phyloP scores from a whole-genome alignment of 208 protist genomes.

The Herpetomonas samuelpessoai region DNA sequence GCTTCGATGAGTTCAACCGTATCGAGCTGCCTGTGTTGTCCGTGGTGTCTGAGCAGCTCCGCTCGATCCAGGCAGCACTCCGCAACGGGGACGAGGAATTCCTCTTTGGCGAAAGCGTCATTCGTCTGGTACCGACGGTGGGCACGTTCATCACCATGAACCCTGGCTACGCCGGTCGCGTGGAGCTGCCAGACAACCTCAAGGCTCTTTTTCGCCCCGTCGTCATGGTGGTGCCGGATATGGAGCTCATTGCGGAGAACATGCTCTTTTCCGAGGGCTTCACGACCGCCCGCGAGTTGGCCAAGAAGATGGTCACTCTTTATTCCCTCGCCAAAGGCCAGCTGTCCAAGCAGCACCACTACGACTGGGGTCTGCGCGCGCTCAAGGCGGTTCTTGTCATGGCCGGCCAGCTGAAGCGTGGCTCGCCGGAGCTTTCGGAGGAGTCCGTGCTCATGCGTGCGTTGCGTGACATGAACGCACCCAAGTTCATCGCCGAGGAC shows the following conservation, averaged over 20 bases:
- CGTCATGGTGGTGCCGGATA: slow-evolving; percentile 98
- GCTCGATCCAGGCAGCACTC: slow-evolving; percentile 96
- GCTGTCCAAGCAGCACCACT: slow-evolving; percentile 99
- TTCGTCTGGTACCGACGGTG: slow-evolving; percentile 90
- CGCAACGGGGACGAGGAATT: slow-evolving; percentile 83
- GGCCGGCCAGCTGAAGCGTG: slow-evolving; percentile 98
- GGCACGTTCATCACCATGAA: slow-evolving; percentile 99
- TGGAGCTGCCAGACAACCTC: slow-evolving; percentile 98
- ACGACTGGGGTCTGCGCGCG: slow-evolving; percentile 98
- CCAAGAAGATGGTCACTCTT: slow-evolving; percentile 99
- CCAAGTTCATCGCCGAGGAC: slow-evolving; percentile 99
- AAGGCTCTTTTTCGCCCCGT: slow-evolving; percentile 99
- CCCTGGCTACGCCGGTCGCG: slow-evolving; percentile 98
- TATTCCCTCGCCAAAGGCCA: slow-evolving; percentile 97
- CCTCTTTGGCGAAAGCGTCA: slow-evolving; percentile 89
- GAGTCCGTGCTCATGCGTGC: slow-evolving; percentile 99
- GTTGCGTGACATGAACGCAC: slow-evolving; percentile 99
- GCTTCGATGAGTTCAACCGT: slow-evolving; percentile 99
- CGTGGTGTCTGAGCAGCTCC: slow-evolving; percentile 98
- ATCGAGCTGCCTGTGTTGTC: slow-evolving; percentile 99
- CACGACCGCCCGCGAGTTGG: slow-evolving; percentile 92
- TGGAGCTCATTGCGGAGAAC: slow-evolving; percentile 98
- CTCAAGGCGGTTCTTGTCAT: slow-evolving; percentile 99
- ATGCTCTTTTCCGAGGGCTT: slow-evolving; percentile 99
- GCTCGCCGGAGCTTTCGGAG: slow-evolving; percentile 92